These are phyloP conservation scores for Macroventuria anomochaeta DNA, from an alignment of 2,329 filamentous ascomycete species.

Conservation along the genomic window DNA sequence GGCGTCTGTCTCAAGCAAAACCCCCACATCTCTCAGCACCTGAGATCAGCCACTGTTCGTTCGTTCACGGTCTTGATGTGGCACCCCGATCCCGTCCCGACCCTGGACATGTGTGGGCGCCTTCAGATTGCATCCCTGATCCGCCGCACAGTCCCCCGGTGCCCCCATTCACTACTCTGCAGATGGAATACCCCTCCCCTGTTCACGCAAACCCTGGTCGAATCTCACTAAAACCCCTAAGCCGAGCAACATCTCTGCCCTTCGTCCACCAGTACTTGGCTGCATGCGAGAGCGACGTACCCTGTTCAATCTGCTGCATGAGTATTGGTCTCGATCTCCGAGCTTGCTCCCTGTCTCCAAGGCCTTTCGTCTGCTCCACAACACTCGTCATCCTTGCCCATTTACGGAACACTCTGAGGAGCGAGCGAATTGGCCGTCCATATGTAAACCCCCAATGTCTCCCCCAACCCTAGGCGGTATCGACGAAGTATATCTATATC, in stretches of 20 bases:
- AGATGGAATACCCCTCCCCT: conserved; percentile 26
- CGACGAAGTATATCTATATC: conserved; percentile 38
- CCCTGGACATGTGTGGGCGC: conserved; percentile 29
- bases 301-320: conserved; percentile 43
- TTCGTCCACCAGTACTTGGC: conserved; percentile 40
- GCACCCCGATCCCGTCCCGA: conserved; percentile 35
- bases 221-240: conserved; percentile 42
- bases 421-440: conserved; percentile 36
- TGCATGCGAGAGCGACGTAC: conserved; percentile 42
- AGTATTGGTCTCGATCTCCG: conserved; percentile 41
- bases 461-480: conserved; percentile 34
- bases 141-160: conserved; percentile 34
- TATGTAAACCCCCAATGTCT: conserved; percentile 46
- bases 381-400: conserved; percentile 44
- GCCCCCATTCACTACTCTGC: conserved; percentile 31
- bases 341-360: conserved; percentile 37
- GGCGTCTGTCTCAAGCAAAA: conserved; percentile 32
- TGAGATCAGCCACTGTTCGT: conserved; percentile 35
- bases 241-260: conserved; percentile 35
- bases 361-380: conserved; percentile 40
- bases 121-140: conserved; percentile 38
- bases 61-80: conserved; percentile 36
- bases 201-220: conserved; percentile 30
- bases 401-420: conserved; percentile 39
- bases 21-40: conserved; percentile 43